Percentiles rank a stretch among this genome's conserved stretches.
phyloP scores from a whole-genome alignment of 306 rosid genomes.

The Styphnolobium japonicum region DNA sequence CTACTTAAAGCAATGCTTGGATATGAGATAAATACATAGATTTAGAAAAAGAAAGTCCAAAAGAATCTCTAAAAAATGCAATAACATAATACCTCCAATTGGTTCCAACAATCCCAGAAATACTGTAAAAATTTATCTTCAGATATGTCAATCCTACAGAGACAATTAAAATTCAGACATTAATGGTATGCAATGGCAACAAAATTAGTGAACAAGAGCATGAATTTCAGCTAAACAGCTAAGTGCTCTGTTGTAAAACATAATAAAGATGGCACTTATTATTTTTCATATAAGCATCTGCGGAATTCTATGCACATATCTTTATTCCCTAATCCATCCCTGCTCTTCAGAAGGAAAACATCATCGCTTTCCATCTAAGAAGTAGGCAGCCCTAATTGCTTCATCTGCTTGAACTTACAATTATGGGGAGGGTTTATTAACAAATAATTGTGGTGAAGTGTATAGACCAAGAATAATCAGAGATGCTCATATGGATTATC shows the following conservation, averaged over 20 bases:
- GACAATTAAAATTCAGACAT: slow-evolving; percentile 19
- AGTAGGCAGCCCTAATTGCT: neutral
- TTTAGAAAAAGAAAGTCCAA: slow-evolving; percentile 5
- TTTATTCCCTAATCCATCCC: neutral
- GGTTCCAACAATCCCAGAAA: slow-evolving; percentile 75
- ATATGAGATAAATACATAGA: slow-evolving; percentile 16
- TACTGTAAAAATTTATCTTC: slow-evolving; percentile 58
- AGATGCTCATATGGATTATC: neutral
- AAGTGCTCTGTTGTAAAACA: neutral
- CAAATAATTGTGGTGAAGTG: neutral
- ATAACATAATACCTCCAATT: slow-evolving; percentile 50
- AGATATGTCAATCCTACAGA: slow-evolving; percentile 59
- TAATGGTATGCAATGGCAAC: neutral
- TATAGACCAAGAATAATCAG: neutral
- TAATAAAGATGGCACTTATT: neutral
- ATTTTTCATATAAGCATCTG: neutral
- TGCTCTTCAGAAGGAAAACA: neutral
- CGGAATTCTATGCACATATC: neutral
- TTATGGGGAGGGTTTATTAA: neutral
- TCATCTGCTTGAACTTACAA: neutral
- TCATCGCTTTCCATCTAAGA: neutral
- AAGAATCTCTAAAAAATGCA: slow-evolving; percentile 3
- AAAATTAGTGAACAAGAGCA: slow-evolving; percentile 7
- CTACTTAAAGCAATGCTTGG: neutral
- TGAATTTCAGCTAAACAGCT: neutral